Evolutionary conservation across 495 filamentous ascomycete species (phyloP).

Genomic region (Achaetomiella virescens): DNA sequence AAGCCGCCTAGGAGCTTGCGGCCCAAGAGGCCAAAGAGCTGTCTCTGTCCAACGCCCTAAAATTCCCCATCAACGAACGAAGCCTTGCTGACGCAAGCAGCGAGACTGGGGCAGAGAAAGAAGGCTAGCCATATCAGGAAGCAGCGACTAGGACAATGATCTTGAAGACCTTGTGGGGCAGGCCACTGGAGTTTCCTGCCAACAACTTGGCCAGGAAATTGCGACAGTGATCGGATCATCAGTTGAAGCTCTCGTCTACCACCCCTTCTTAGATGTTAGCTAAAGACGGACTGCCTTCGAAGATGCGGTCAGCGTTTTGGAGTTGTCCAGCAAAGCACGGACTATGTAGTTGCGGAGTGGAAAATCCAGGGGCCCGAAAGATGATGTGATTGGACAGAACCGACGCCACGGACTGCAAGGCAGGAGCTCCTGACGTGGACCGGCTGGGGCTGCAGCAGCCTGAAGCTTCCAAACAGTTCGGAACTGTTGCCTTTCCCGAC

Average conservation of each 20-base stretch:
- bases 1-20: conserved; percentile 13
- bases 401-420: conserved; percentile 18
- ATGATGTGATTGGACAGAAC: not conserved
- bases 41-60: not conserved
- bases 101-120: not conserved
- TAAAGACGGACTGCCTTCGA: not conserved
- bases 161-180: too few relatives aligned
- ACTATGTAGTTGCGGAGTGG: not conserved
- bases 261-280: too few relatives aligned
- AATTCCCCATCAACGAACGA: not conserved
- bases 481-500: not conserved
- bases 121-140: not conserved
- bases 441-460: conserved; percentile 8
- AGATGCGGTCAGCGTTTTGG: not conserved
- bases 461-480: conserved; percentile 11
- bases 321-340: too few relatives aligned
- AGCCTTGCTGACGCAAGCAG: not conserved
- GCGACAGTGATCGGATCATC: too few relatives aligned
- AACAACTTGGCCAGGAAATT: too few relatives aligned
- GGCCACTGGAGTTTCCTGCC: too few relatives aligned
- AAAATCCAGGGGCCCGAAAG: not conserved
- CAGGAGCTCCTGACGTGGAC: conserved; percentile 36
- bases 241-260: too few relatives aligned
- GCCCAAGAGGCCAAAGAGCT: conserved; percentile 1
- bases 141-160: too few relatives aligned